These are phyloP conservation scores for Saccharomycopsis fibuligera DNA, from an alignment of 805 yeast genomes.

Conservation along the genomic window DNA sequence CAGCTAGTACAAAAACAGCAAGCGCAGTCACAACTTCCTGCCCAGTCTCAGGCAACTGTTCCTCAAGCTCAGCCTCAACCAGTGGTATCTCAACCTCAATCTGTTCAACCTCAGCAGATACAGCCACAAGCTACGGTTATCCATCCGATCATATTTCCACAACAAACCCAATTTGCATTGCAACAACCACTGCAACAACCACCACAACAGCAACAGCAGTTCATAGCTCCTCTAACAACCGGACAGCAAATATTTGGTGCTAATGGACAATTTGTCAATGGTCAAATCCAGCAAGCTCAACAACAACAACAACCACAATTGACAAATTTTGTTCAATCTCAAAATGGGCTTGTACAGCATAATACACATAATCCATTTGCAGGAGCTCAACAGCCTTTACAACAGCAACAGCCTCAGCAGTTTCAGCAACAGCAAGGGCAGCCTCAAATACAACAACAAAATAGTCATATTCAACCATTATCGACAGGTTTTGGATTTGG, in stretches of 20 bases:
- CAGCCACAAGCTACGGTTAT: constrained; percentile 7
- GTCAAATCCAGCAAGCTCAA: constrained; percentile 22
- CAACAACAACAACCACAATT: constrained; percentile 22
- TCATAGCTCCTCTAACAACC: constrained; percentile 6
- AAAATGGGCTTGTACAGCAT: constrained; percentile 20
- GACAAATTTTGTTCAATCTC: too few species aligned
- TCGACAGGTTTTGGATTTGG: constrained; percentile 59
- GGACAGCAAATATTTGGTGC: constrained; percentile 12
- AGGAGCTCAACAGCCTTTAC: constrained; percentile 21
- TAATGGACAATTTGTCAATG: constrained; percentile 1
- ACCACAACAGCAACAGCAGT: constrained; percentile 22
- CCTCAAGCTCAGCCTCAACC: constrained; percentile 24
- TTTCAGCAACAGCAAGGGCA: constrained; percentile 23
- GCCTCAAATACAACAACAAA: constrained; percentile 22
- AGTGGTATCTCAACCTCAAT: constrained; percentile 26
- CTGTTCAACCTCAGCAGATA: constrained; percentile 21
- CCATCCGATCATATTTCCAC: constrained; percentile 13
- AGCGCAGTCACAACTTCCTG: not conserved
- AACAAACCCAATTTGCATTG: constrained; percentile 22
- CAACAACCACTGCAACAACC: constrained; percentile 22
- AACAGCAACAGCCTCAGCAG: constrained; percentile 26
- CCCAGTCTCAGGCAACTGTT: not conserved
- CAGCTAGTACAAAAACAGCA: constrained; percentile 23
- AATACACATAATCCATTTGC: constrained; percentile 21
- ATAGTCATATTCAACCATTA: constrained; percentile 28